phyloP scores from a whole-genome alignment of 768 basidiomycete genomes.

The Phallus indusiatus region DNA sequence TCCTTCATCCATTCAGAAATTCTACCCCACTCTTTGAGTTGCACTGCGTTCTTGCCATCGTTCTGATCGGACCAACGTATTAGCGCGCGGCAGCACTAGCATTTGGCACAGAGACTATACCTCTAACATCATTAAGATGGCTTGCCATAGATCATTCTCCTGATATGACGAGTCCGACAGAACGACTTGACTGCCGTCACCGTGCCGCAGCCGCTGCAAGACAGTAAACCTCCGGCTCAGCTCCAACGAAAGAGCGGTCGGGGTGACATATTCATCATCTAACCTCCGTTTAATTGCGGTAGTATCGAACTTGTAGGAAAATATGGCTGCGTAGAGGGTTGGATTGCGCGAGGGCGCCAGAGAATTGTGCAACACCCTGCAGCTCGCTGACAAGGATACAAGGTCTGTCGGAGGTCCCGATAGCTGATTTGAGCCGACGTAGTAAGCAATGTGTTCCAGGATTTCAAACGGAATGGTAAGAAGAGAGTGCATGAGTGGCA shows the following conservation, averaged over 20 bases:
- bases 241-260: constrained; percentile 48
- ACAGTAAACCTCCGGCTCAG: constrained; percentile 49
- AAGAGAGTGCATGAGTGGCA: constrained; percentile 22
- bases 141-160: constrained; percentile 41
- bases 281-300: constrained; percentile 39
- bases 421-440: constrained; percentile 37
- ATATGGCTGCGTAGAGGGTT: constrained; percentile 67
- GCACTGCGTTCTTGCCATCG: constrained; percentile 59
- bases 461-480: constrained; percentile 63
- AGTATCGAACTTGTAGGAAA: constrained; percentile 57
- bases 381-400: constrained; percentile 43
- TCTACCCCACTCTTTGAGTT: constrained; percentile 59
- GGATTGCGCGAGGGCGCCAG: constrained; percentile 48
- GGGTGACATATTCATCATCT: constrained; percentile 26
- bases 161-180: constrained; percentile 20
- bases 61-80: constrained; percentile 24
- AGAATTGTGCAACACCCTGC: constrained; percentile 36
- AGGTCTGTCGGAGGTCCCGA: constrained; percentile 56
- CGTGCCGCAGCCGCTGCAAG: constrained; percentile 46
- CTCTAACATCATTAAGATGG: constrained; percentile 73
- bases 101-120: not conserved
- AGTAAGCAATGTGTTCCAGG: constrained; percentile 69
- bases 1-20: constrained; percentile 56
- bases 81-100: not conserved
- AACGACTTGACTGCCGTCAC: constrained; percentile 28